Percentiles rank a stretch among this genome's conserved stretches.
phyloP scores from a whole-genome alignment of 768 basidiomycete species.

The Boletus vermiculosoides region DNA sequence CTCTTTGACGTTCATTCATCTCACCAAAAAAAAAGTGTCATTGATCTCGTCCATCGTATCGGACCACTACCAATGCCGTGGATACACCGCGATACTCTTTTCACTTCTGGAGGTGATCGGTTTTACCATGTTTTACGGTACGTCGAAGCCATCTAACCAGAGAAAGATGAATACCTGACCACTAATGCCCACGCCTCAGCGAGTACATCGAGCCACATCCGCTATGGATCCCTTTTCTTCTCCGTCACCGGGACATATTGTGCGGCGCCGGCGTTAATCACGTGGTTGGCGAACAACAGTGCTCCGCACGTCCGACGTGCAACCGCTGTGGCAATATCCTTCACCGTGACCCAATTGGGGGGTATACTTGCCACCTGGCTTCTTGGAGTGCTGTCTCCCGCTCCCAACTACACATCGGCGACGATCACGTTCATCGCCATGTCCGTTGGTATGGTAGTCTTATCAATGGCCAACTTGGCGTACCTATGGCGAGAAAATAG shows the following conservation, averaged over 20 bases:
- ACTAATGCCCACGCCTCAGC: constrained; percentile 3
- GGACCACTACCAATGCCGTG: constrained; percentile 53
- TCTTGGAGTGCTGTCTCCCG: constrained; percentile 47
- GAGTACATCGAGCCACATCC: constrained; percentile 36
- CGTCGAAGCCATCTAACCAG: constrained; percentile 6
- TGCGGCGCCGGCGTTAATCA: constrained; percentile 49
- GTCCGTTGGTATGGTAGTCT: constrained; percentile 40
- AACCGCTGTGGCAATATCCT: constrained; percentile 55
- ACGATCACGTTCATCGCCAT: constrained; percentile 37
- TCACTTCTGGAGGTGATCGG: constrained; percentile 47
- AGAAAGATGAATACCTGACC: neutral
- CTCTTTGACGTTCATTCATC: neutral
- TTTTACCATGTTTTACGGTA: constrained; percentile 55
- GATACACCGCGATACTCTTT: constrained; percentile 44
- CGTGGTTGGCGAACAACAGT: constrained; percentile 64
- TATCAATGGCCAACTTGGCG: constrained; percentile 38
- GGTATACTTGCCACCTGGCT: constrained; percentile 65
- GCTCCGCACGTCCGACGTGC: constrained; percentile 56
- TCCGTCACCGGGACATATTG: constrained; percentile 51
- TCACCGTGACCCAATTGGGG: constrained; percentile 55
- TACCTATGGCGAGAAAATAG: constrained; percentile 46
- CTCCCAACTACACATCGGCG: constrained; percentile 50
- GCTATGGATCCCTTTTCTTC: constrained; percentile 59
- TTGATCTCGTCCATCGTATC: constrained; percentile 47
- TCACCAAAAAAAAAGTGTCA: constrained; percentile 30